Base-by-base conservation (phyloP, 768 basidiomycete genomes). In the Ramaria sp. region DNA sequence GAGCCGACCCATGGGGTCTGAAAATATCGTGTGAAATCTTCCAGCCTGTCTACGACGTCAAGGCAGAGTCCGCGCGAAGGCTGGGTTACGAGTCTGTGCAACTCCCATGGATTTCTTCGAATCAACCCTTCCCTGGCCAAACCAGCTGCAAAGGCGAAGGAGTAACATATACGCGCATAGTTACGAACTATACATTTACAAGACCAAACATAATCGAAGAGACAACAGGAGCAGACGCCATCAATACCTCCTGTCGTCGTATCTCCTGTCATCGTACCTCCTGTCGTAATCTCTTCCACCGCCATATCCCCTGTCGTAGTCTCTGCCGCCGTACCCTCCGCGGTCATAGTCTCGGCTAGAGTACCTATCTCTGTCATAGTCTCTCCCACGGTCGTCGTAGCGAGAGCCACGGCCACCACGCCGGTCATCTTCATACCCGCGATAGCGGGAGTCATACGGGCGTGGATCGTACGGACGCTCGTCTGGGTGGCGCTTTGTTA, bases 401-500 rank as follows among this genome's bases (percentile, higher is more conserved):
- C 78, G 71, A 34, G 67, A 60, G 30, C 63, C 65, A 52, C 69
- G 65, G 46, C 76, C 66, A 49, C 71, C 63, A 38, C 73, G 60
- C 78, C 60, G 64, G 61, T 65, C 81, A 63, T 77, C 73, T 41
- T 86, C 83, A 51, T 73, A 69, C 60, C 82, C 83, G 19, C 84
- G 81, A 72, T 94, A 94, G 62, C 90, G 88, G 61, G 83, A 83
- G 70, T 94, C 90, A 68, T 93, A 91, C 0, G 92, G 91, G 59
- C 93, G 82, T 41, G 91, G 92, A 67, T 93, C 90, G 66, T 97
- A 96, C 1, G 83, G 90, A 33, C 91, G 81, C 66, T 92, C 89
- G 61, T 79, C 91, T 84, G 45, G 49, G 13, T 45, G 39, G 20
- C 39, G 10, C 22, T 22, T 7, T 15, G 13, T 54, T 43, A 54